phyloP scores from a whole-genome alignment of 495 filamentous ascomycete genomes.

The Terfezia claveryi region DNA sequence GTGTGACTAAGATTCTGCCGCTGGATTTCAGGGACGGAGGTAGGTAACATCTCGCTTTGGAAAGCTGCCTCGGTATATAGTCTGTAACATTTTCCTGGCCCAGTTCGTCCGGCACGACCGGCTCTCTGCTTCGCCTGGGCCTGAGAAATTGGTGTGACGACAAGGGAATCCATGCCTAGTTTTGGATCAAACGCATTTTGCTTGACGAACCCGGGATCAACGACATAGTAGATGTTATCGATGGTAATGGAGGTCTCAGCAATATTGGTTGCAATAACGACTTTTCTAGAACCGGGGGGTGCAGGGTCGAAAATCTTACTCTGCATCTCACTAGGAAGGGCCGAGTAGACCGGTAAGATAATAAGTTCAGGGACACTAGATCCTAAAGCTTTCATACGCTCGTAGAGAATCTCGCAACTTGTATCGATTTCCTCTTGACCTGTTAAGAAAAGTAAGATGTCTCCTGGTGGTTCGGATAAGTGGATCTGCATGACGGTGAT shows the following conservation, averaged over 20 bases:
- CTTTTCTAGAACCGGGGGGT: conserved; percentile 69
- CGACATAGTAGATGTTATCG: conserved; percentile 89
- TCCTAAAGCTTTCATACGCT: conserved; percentile 90
- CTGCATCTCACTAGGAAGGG: conserved; percentile 81
- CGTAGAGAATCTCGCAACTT: conserved; percentile 71
- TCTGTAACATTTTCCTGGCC: conserved; percentile 88
- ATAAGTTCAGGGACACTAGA: conserved; percentile 77
- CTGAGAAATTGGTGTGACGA: conserved; percentile 88
- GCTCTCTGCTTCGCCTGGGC: conserved; percentile 90
- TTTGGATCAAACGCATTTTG: conserved; percentile 95
- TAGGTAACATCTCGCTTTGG: conserved; percentile 92
- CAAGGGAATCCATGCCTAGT: conserved; percentile 87
- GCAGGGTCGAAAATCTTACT: conserved; percentile 86
- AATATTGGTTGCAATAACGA: conserved; percentile 97
- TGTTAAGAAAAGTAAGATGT: conserved; percentile 89
- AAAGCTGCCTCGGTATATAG: conserved; percentile 92
- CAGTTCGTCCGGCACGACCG: conserved; percentile 80
- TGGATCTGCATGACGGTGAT: conserved; percentile 98
- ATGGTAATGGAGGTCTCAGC: conserved; percentile 96
- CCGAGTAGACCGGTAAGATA: conserved; percentile 86
- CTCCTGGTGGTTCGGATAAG: conserved; percentile 68
- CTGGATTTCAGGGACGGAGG: conserved; percentile 89
- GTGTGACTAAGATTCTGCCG: conserved; percentile 83
- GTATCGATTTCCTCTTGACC: conserved; percentile 98
- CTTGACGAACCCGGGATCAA: conserved; percentile 95